These are phyloP conservation scores for Chlorella vulgaris DNA, from an alignment of 139 green algal species.

Conservation along the genomic window DNA sequence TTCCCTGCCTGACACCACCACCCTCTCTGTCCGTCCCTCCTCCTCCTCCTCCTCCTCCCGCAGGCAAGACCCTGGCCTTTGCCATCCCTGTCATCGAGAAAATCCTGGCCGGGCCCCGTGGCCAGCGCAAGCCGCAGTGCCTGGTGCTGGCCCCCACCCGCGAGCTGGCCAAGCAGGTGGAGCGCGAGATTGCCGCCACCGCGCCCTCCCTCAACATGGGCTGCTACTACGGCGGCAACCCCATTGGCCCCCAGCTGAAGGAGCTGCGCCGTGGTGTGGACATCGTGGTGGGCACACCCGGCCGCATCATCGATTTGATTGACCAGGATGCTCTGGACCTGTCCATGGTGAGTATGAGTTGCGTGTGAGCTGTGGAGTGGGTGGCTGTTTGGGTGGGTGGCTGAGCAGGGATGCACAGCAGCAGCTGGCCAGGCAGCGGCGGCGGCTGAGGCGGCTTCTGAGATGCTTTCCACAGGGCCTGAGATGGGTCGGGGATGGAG, in stretches of 20 bases:
- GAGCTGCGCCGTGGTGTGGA: slow-evolving; percentile 85
- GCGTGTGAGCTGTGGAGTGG: not conserved
- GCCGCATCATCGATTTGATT: slow-evolving; percentile 96
- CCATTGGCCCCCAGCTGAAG: slow-evolving; percentile 74
- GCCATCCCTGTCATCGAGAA: slow-evolving; percentile 95
- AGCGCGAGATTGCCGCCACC: slow-evolving; percentile 86
- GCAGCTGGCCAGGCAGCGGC: too few species aligned
- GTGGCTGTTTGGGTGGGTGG: too few species aligned
- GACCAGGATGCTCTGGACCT: slow-evolving; percentile 81
- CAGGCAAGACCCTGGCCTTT: slow-evolving; percentile 98
- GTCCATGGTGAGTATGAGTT: slow-evolving; percentile 42
- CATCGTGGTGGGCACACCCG: slow-evolving; percentile 96
- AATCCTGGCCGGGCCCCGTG: slow-evolving; percentile 62
- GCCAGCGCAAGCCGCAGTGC: slow-evolving; percentile 65
- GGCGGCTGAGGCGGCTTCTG: too few species aligned
- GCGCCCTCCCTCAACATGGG: slow-evolving; percentile 69
- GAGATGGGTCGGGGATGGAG: not conserved
- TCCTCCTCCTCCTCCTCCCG: not conserved
- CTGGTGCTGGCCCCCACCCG: slow-evolving; percentile 95
- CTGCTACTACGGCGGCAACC: slow-evolving; percentile 91
- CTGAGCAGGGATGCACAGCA: too few species aligned
- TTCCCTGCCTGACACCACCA: not conserved
- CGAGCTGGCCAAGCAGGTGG: slow-evolving; percentile 99
- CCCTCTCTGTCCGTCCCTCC: not conserved
- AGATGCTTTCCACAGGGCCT: not conserved